Evolutionary conservation across 2,329 filamentous ascomycete genomes (phyloP), one percentile per base, ranked within the genome.

Genomic region (Plenodomus lindquistii): DNA sequence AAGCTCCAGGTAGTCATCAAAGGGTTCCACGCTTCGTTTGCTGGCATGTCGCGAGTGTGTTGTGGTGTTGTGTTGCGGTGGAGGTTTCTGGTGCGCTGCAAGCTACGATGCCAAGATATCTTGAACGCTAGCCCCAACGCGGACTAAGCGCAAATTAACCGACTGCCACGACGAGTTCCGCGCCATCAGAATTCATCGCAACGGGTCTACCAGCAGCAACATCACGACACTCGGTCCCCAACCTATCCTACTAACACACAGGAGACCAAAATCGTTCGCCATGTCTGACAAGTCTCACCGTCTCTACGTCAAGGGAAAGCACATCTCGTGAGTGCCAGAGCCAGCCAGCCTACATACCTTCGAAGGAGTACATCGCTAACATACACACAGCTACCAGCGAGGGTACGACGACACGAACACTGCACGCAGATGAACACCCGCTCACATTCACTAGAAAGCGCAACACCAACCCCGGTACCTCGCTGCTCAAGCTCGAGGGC

Each of bases 401-500:
- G 66, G 88, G 60, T 65, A 66, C 47, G 57, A 50, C 41, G 42
- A 44, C 46, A 53, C 44, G 31, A 45, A 37, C 31, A 50, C 34
- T 42, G 37, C 50, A 45, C 40, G 24, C 48, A 31, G 27, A 36
- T 44, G 44, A 43, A 37, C 31, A 42, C 50, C 38, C 51, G 49
- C 57, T 63, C 46, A 65, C 52, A 48, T 47, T 39, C 44, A 22
- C 45, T 48, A 59, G 88, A 77, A 93, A 95, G 84, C 89, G 90
- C 81, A 88, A 84, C 81, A 91, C 87, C 76, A 91, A 89, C 84
- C 88, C 93, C 70, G 87, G 87, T 81, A 95, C 89, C 59, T 84
- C 89, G 77, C 84, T 97, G 80, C 88, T 99, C 82, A 94, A 97
- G 87, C 96, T 99, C 74, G 93, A 99, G 85, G 93, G 93, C 78